Percentiles rank a stretch among this genome's conserved stretches.
These are phyloP conservation scores for Phaffia rhodozyma DNA, from an alignment of 1,284 basidiomycete species.

Conservation along the genomic window DNA sequence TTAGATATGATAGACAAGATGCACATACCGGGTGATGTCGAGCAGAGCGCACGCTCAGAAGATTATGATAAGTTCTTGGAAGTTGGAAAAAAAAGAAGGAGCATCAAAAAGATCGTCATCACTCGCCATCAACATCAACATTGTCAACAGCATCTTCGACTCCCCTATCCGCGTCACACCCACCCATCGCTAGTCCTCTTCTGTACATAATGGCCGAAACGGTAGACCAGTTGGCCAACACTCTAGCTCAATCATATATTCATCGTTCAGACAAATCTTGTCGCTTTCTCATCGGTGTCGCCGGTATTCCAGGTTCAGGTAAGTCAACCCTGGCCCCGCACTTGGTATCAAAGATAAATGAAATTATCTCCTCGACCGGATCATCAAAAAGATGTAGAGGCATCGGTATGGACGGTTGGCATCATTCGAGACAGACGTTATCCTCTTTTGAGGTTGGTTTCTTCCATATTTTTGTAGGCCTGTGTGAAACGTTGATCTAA, in stretches of 20 bases:
- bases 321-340: conserved; percentile 39
- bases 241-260: not conserved
- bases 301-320: conserved; percentile 37
- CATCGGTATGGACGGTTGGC: conserved; percentile 43
- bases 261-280: not conserved
- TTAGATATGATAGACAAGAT: too few species aligned
- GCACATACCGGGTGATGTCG: too few species aligned
- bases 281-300: not conserved
- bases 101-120: too few species aligned
- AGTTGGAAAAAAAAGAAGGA: too few species aligned
- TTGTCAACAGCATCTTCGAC: not conserved
- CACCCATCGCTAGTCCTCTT: not conserved
- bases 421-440: conserved; percentile 30
- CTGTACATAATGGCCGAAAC: too few species aligned
- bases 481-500: not conserved
- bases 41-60: too few species aligned
- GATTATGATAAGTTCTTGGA: too few species aligned
- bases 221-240: too few species aligned
- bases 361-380: conserved; percentile 18
- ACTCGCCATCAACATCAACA: too few species aligned
- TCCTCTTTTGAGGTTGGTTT: conserved; percentile 24
- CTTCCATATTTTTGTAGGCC: not conserved
- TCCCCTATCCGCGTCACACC: not conserved
- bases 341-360: conserved; percentile 33
- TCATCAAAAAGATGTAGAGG: conserved; percentile 12